Conservation (phyloP, 768 basidiomycete genomes). For the Bullera alba region DNA sequence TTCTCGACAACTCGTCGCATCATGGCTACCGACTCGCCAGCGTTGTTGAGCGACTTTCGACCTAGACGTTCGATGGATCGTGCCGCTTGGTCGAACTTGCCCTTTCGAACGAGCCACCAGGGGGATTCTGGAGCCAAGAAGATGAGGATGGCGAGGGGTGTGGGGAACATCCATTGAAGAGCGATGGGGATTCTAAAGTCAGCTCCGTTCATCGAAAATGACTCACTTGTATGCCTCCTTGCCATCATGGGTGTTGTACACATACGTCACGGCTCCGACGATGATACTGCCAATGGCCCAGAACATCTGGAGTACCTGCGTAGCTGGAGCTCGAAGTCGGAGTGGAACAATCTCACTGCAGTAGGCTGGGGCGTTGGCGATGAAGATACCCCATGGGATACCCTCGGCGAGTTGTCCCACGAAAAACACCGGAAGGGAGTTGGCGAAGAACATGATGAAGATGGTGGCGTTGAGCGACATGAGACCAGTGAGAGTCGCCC, state of each 20-base stretch:
- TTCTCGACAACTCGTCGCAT: constrained; percentile 37
- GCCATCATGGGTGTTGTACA: constrained; percentile 14
- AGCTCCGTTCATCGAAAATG: background rate
- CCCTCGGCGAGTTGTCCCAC: constrained; percentile 35
- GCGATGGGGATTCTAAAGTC: constrained; percentile 29
- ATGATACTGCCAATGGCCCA: constrained; percentile 44
- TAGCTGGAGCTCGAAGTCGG: constrained; percentile 34
- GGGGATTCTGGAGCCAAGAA: constrained; percentile 42
- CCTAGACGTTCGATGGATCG: constrained; percentile 26
- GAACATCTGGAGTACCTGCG: constrained; percentile 41
- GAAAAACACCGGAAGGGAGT: constrained; percentile 30
- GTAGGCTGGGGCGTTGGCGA: constrained; percentile 37
- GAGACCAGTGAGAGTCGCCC: constrained; percentile 27
- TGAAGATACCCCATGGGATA: constrained; percentile 38
- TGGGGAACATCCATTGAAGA: constrained; percentile 42
- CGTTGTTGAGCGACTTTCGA: constrained; percentile 10
- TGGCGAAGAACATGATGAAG: constrained; percentile 35
- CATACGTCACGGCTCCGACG: constrained; percentile 37
- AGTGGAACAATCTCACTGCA: constrained; percentile 42
- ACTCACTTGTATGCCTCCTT: constrained; percentile 28
- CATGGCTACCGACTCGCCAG: constrained; percentile 35
- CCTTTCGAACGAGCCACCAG: constrained; percentile 42
- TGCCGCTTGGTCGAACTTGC: constrained; percentile 24
- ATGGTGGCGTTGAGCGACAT: constrained; percentile 29
- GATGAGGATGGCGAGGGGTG: constrained; percentile 30